Conservation (phyloP, 2,329 filamentous ascomycete genomes). For the Zymoseptoria pseudotritici region DNA sequence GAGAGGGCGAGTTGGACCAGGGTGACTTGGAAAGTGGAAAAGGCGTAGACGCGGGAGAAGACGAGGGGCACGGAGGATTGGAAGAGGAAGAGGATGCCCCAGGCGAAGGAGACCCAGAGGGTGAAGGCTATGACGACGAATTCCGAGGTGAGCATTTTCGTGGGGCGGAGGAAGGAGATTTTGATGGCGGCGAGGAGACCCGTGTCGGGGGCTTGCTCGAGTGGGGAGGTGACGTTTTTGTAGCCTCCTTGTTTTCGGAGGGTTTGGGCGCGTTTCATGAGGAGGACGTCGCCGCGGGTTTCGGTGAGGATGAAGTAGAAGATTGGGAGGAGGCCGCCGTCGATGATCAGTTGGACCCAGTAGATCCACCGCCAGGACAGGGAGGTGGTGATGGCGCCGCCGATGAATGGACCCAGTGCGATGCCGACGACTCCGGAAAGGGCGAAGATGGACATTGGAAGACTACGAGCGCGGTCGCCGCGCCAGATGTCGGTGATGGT, state of each 20-base stretch:
- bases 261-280: constrained; percentile 20
- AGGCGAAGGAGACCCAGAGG: constrained; percentile 37
- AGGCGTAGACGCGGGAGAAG: constrained; percentile 31
- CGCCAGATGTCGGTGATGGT: constrained; percentile 28
- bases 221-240: constrained; percentile 17
- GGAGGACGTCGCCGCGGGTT: constrained; percentile 35
- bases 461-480: constrained; percentile 21
- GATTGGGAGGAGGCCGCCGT: constrained; percentile 21
- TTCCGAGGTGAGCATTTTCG: constrained; percentile 15
- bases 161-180: constrained; percentile 24
- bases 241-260: constrained; percentile 18
- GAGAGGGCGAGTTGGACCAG: constrained; percentile 36
- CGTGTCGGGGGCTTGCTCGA: constrained; percentile 17
- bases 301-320: constrained; percentile 31
- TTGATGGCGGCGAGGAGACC: constrained; percentile 16
- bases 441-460: constrained; percentile 29
- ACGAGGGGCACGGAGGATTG: constrained; percentile 37
- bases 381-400: constrained; percentile 22
- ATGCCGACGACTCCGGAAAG: constrained; percentile 25
- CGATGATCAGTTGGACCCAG: constrained; percentile 31
- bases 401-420: constrained; percentile 28
- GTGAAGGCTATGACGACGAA: constrained; percentile 22
- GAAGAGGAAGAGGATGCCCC: constrained; percentile 39
- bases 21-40: constrained; percentile 32
- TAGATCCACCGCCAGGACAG: constrained; percentile 27